These are phyloP conservation scores for Solanum virginianum DNA, from an alignment of 257 asterid species.

Conservation along the genomic window DNA sequence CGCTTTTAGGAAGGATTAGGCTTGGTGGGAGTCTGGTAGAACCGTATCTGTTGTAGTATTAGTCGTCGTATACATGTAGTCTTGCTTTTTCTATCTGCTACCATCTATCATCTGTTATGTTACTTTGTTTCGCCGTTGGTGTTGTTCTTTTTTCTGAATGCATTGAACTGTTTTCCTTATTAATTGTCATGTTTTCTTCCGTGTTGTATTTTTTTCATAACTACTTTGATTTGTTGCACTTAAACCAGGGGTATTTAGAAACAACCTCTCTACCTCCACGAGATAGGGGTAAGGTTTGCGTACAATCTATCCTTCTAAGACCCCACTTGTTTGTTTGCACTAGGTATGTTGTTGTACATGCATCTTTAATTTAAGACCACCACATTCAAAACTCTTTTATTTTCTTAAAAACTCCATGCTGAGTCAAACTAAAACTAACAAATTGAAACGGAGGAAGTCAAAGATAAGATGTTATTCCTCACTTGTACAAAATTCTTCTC, in stretches of 20 bases:
- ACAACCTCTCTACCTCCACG: not conserved
- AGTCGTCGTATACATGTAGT: not conserved
- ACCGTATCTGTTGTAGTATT: not conserved
- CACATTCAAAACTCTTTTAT: not conserved
- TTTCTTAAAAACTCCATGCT: not conserved
- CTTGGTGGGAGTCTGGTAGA: not conserved
- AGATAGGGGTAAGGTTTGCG: not conserved
- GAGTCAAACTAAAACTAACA: not conserved
- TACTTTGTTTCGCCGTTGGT: not conserved
- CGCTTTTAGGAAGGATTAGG: not conserved
- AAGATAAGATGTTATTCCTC: not conserved
- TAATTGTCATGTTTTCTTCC: not conserved
- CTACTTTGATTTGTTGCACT: not conserved
- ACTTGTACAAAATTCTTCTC: not conserved
- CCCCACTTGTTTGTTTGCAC: too few relatives aligned
- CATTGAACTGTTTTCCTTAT: not conserved
- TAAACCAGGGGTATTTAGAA: not conserved
- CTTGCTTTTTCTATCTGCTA: not conserved
- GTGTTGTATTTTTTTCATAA: not conserved
- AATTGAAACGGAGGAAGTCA: not conserved
- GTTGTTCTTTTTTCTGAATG: not conserved
- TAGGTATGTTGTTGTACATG: not conserved
- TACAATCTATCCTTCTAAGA: not conserved
- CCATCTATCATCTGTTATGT: not conserved
- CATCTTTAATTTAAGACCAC: not conserved